A percentile compares a stretch with the other conserved stretches of the same genome.
Conservation (phyloP, 345 rosid genomes). For the Pelargonium nanum region DNA sequence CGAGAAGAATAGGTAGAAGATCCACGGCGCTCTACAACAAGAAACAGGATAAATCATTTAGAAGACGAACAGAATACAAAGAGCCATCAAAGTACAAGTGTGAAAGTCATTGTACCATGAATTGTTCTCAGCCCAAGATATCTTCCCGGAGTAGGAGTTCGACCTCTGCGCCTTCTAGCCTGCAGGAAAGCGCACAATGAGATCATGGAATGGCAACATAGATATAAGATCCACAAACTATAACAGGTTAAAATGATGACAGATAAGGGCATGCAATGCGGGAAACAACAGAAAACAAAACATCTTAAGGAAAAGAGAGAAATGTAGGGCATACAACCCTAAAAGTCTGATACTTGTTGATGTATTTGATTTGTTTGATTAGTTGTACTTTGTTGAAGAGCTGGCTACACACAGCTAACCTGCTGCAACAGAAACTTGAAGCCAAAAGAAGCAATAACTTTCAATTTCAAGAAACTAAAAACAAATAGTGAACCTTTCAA, state of each 20-base stretch:
- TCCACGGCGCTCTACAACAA: slow-evolving; percentile 2
- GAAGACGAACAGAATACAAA: neutral
- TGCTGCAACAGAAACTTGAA: slow-evolving; percentile 81
- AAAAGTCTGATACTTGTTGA: slow-evolving; percentile 45
- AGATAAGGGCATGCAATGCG: neutral
- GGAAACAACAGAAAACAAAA: neutral
- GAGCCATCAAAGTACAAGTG: too few relatives aligned
- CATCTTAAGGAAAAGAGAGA: slow-evolving; percentile 43
- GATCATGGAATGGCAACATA: neutral
- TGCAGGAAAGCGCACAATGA: slow-evolving; percentile 16
- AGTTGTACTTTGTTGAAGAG: slow-evolving; percentile 73
- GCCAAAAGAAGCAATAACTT: slow-evolving; percentile 67
- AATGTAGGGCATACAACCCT: slow-evolving; percentile 92
- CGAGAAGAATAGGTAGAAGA: slow-evolving; percentile 11
- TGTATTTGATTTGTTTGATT: slow-evolving; percentile 56
- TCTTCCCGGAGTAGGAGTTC: slow-evolving; percentile 92
- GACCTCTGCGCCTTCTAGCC: slow-evolving; percentile 82
- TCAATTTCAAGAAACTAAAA: slow-evolving; percentile 28
- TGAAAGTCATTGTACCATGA: slow-evolving; percentile 35
- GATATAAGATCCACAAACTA: neutral
- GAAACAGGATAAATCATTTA: neutral
- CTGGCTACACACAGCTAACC: slow-evolving; percentile 97
- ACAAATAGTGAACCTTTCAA: slow-evolving; percentile 13
- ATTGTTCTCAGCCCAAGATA: slow-evolving; percentile 62
- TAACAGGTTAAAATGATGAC: neutral